Evolutionary conservation across 805 yeast genomes (phyloP).

Genomic region (Candida pseudoglaebosa): DNA sequence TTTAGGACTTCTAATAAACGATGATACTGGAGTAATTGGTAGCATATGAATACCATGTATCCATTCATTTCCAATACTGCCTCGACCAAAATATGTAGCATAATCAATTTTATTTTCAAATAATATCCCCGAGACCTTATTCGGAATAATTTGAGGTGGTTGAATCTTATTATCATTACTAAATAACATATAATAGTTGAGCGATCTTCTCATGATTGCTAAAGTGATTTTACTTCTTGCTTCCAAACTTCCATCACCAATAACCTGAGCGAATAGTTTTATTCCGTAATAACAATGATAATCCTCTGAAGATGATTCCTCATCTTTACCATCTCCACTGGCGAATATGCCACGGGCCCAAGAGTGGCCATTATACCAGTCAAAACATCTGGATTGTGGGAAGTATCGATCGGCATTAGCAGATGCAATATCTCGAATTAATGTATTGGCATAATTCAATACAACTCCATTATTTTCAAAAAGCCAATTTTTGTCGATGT

Average conservation of each 20-base stretch:
- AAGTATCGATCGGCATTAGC: constrained; percentile 55
- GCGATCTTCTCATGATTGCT: constrained; percentile 51
- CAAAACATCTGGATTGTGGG: constrained; percentile 66
- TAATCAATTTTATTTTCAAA: constrained; percentile 73
- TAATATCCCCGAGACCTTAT: constrained; percentile 69
- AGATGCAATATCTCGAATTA: constrained; percentile 66
- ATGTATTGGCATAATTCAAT: constrained; percentile 49
- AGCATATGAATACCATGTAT: constrained; percentile 78
- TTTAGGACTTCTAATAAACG: constrained; percentile 49
- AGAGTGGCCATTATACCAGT: constrained; percentile 76
- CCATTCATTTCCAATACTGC: constrained; percentile 53
- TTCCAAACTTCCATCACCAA: constrained; percentile 50
- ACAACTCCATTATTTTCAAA: constrained; percentile 23
- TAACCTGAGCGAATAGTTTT: constrained; percentile 59
- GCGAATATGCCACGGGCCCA: constrained; percentile 73
- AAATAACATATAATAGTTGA: constrained; percentile 55
- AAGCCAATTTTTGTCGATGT: constrained; percentile 46
- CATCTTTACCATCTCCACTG: constrained; percentile 73
- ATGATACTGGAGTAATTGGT: constrained; percentile 67
- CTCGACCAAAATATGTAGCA: constrained; percentile 71
- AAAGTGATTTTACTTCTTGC: constrained; percentile 56
- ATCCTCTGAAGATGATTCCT: constrained; percentile 73
- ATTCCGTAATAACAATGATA: constrained; percentile 67
- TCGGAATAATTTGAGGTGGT: constrained; percentile 52
- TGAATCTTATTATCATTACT: constrained; percentile 50